Conservation (phyloP, 306 rosid species). For the Dicorynia guianensis region DNA sequence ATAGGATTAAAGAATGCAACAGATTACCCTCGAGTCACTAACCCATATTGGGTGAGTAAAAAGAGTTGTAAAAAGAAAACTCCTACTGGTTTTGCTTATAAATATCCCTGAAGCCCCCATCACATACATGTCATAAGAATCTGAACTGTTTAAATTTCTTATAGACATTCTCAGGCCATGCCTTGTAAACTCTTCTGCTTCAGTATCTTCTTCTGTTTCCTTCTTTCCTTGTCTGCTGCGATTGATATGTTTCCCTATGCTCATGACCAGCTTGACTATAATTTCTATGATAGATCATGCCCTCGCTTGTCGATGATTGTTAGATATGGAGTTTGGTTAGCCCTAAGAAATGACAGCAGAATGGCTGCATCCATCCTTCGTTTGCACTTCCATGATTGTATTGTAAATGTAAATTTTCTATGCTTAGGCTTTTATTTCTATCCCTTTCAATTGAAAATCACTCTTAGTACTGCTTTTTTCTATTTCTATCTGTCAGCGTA, state of each 20-base stretch:
- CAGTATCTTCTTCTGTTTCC: conserved; percentile 25
- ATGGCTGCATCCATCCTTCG: conserved; percentile 83
- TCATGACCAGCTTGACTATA: conserved; percentile 42
- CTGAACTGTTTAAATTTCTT: neutral
- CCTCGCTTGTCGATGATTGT: conserved; percentile 57
- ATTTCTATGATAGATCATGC: conserved; percentile 63
- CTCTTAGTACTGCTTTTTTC: neutral
- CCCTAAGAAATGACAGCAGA: conserved; percentile 57
- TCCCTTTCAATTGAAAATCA: neutral
- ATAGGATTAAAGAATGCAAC: neutral
- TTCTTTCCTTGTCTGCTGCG: conserved; percentile 33
- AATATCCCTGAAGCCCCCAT: conserved; percentile 32
- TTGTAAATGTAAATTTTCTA: conserved; percentile 54
- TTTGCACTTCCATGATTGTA: conserved; percentile 79
- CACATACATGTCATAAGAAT: conserved; percentile 22
- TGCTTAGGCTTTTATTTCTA: neutral
- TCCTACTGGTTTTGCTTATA: conserved; percentile 38
- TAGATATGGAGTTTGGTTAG: conserved; percentile 52
- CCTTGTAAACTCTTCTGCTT: conserved; percentile 33
- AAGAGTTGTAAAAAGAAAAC: neutral
- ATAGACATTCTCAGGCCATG: conserved; percentile 40
- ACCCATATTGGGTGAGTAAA: neutral
- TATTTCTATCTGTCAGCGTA: neutral
- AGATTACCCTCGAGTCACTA: neutral
- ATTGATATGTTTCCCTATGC: conserved; percentile 44